These are phyloP conservation scores for Dioszegia hungarica DNA, from an alignment of 768 basidiomycete genomes.

Conservation along the genomic window DNA sequence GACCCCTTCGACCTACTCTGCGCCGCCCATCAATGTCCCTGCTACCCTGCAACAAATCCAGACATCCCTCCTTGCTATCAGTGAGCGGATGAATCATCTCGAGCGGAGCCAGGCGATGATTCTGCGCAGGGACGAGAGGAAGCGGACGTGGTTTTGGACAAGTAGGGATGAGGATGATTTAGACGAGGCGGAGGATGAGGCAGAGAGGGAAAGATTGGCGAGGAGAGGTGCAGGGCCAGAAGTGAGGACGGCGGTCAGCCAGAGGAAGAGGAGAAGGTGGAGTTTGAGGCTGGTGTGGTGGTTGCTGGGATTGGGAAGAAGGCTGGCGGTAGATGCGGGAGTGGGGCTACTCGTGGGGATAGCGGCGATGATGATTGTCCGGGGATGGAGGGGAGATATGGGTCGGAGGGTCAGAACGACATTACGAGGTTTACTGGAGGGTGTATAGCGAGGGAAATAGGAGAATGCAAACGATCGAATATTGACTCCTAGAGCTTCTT, in stretches of 20 bases:
- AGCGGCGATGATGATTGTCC: conserved; percentile 18
- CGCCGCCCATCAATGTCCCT: conserved; percentile 22
- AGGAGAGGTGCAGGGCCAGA: background rate
- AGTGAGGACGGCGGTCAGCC: conserved; percentile 7
- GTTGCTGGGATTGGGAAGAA: conserved; percentile 24
- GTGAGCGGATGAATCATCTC: conserved; percentile 37
- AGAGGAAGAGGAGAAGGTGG: conserved; percentile 3
- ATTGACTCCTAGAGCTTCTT: background rate
- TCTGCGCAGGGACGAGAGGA: conserved; percentile 22
- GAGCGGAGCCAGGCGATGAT: conserved; percentile 39
- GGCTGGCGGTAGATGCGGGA: conserved; percentile 36
- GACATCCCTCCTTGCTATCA: conserved; percentile 39
- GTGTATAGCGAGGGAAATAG: no score
- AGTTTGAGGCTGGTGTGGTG: conserved; percentile 27
- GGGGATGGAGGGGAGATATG: conserved; percentile 17
- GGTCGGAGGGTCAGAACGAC: conserved; percentile 23
- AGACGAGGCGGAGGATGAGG: conserved; percentile 28
- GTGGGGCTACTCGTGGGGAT: conserved; percentile 28
- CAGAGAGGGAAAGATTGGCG: conserved; percentile 5
- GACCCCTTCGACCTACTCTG: conserved; percentile 28
- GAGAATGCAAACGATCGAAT: background rate
- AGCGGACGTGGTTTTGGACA: conserved; percentile 28
- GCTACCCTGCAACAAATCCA: conserved; percentile 41
- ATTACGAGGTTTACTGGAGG: conserved; percentile 10
- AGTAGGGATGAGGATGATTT: conserved; percentile 29